phyloP scores from a whole-genome alignment of 495 filamentous ascomycete species.

The Penicillium turbatum region DNA sequence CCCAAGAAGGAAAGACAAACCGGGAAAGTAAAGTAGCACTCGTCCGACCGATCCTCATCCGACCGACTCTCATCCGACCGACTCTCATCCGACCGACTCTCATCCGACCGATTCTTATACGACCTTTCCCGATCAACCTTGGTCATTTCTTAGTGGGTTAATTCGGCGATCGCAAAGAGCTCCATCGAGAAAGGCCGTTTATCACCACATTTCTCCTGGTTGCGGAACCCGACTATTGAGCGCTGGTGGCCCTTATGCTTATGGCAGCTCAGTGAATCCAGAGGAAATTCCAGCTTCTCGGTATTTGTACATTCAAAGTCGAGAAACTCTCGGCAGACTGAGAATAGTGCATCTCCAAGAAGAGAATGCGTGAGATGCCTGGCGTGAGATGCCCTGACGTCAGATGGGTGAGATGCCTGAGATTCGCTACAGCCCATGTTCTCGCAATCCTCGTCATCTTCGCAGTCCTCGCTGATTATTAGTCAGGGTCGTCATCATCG shows the following conservation, averaged over 20 bases:
- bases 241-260: not conserved
- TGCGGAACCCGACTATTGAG: not conserved
- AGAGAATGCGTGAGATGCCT: not conserved
- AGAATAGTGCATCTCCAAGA: not conserved
- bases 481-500: no score
- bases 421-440: no score
- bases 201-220: not conserved
- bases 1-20: slow-evolving; percentile 1
- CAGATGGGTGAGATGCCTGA: no score
- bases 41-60: not conserved
- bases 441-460: no score
- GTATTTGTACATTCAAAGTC: not conserved
- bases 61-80: not conserved
- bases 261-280: not conserved
- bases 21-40: slow-evolving; percentile 6
- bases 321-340: not conserved
- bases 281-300: not conserved
- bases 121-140: not conserved
- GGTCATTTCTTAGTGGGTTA: not conserved
- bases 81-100: no score
- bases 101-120: not conserved
- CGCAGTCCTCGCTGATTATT: no score
- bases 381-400: no score
- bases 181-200: slow-evolving; percentile 4
- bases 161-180: not conserved